These are phyloP conservation scores for Hypomyces perniciosus DNA, from an alignment of 2,329 filamentous ascomycete species.

Conservation along the genomic window DNA sequence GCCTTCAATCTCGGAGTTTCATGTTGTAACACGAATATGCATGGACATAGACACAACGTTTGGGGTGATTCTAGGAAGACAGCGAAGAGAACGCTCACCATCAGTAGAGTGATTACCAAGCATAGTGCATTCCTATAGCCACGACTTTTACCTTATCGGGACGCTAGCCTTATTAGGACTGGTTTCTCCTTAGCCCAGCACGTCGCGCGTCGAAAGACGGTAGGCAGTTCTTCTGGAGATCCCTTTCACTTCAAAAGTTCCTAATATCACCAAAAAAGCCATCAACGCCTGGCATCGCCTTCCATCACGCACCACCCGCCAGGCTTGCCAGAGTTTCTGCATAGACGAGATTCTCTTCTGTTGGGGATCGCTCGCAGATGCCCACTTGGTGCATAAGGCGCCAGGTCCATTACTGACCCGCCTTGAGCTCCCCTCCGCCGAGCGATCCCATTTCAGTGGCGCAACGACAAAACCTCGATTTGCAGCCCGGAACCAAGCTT, in stretches of 20 bases:
- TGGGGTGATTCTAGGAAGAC: too few relatives aligned
- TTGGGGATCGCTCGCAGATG: conserved; percentile 24
- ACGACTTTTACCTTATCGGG: neutral
- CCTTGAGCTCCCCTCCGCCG: conserved; percentile 19
- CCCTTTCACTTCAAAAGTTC: conserved; percentile 7
- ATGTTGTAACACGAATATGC: too few relatives aligned
- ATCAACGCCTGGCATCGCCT: conserved; percentile 18
- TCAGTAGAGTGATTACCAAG: too few relatives aligned
- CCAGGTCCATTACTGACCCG: conserved; percentile 27
- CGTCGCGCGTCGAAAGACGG: conserved; percentile 8
- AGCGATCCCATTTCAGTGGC: conserved; percentile 7
- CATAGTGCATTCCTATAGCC: too few relatives aligned
- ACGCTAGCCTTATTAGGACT: conserved; percentile 2
- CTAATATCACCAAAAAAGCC: conserved; percentile 19
- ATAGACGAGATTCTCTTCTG: conserved; percentile 16
- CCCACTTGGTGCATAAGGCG: conserved; percentile 28
- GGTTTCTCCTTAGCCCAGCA: conserved; percentile 4
- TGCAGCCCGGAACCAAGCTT: neutral
- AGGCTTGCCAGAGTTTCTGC: conserved; percentile 13
- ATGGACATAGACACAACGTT: too few relatives aligned
- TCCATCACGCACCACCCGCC: conserved; percentile 17
- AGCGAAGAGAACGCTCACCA: too few relatives aligned
- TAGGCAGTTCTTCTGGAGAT: conserved; percentile 2
- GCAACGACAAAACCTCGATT: conserved; percentile 2
- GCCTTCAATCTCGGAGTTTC: too few relatives aligned